Evolutionary conservation across 495 filamentous ascomycete species (phyloP), one percentile per base, ranked within the genome.

Genomic region (Neurospora africana): DNA sequence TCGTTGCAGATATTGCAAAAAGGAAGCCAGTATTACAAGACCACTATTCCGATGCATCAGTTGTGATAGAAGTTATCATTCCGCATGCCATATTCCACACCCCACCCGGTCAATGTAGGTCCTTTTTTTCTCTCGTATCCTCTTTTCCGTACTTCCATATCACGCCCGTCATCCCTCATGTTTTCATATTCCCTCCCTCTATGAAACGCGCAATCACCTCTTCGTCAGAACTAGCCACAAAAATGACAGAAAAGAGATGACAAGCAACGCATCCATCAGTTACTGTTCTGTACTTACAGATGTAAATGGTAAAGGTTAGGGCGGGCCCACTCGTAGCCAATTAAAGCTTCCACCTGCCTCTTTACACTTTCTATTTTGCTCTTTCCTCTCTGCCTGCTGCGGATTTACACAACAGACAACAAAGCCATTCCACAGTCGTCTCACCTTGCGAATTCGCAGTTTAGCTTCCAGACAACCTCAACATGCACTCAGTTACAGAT

Each of bases 1-100:
- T 35, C 35, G 33, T 37, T 73, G 72, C 47, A 74, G 40, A 39
- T 10, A n/a, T 40, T 74, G 73, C 70, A 61, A 61, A 19, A 27
- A 27, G 35, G 35, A 69, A 38, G 67, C 38, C 11, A 19, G 19
- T 21, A 23, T 58, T n/a, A 38, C 13, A 37, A 72, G 70, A 23
- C 70, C 73, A 13, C 58, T 74, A 8, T 70, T 72, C 35, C 69
- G 40, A 72, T 75, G 74, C 41, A 58, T 40, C 30, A 30, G 11
- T 11, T 75, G 74, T 58, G 30, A 6, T 15, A 69, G 39, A 37
- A 36, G 27, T 40, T 75, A 74, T 68, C 74, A 75, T 69, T 35
- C 72, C 5, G 47, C 67, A 70, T 75, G 74, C 40, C 74, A 75
- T 58, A 69, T 17, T 69, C 74, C 74, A 21, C 53, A 69, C n/a